These are phyloP conservation scores for Xylariales sp. DNA, from an alignment of 2,329 filamentous ascomycete species.

Conservation along the genomic window DNA sequence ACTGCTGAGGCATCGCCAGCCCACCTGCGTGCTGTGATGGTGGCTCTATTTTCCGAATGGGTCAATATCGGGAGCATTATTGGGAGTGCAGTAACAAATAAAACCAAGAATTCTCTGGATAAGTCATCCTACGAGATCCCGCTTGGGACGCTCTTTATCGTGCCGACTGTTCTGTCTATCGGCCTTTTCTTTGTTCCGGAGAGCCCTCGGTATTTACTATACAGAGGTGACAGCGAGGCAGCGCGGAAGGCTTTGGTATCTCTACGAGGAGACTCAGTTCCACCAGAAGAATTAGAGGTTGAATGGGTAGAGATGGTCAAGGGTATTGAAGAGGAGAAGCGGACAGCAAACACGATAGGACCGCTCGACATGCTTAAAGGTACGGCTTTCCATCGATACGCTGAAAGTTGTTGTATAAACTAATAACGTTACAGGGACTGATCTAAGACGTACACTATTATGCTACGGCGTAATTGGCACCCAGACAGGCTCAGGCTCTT, in stretches of 20 bases:
- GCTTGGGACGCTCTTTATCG: constrained; percentile 57
- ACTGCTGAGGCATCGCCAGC: constrained; percentile 61
- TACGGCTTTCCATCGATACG: constrained; percentile 9
- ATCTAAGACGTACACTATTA: constrained; percentile 62
- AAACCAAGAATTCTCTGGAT: constrained; percentile 52
- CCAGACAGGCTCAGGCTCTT: constrained; percentile 58
- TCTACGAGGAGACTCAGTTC: constrained; percentile 49
- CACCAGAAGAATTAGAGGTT: constrained; percentile 50
- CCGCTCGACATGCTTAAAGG: constrained; percentile 55
- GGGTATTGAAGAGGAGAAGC: constrained; percentile 54
- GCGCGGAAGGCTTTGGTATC: constrained; percentile 48
- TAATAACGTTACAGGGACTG: constrained; percentile 50
- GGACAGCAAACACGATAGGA: constrained; percentile 48
- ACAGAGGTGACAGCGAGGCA: constrained; percentile 45
- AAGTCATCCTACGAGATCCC: constrained; percentile 61
- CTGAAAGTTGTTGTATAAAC: not conserved
- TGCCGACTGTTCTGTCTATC: constrained; percentile 59
- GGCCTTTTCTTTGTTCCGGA: constrained; percentile 60
- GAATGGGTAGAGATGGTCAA: constrained; percentile 56
- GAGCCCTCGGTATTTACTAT: constrained; percentile 58
- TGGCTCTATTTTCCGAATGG: constrained; percentile 61
- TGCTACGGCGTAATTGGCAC: constrained; percentile 61
- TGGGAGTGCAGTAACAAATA: constrained; percentile 58
- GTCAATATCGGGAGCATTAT: constrained; percentile 61
- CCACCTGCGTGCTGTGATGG: constrained; percentile 61